Percentiles rank a stretch among this genome's conserved stretches.
These are phyloP conservation scores for Lactifluus pinguis DNA, from an alignment of 768 basidiomycete species.

Conservation along the genomic window DNA sequence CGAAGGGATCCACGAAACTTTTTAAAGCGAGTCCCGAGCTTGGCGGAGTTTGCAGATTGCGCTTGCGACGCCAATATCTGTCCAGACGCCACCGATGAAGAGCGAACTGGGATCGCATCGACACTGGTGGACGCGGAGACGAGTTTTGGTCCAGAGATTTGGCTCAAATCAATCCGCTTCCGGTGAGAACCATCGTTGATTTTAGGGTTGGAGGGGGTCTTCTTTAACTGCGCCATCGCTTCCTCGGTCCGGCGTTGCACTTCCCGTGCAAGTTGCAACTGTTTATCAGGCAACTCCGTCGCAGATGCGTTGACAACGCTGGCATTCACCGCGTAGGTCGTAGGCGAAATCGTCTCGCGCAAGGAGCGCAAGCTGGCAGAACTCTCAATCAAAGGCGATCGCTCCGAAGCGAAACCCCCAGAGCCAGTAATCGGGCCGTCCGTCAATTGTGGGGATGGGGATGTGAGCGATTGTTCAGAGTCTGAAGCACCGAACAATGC, in stretches of 20 bases:
- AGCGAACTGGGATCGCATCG: constrained; percentile 26
- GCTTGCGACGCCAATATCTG: constrained; percentile 8
- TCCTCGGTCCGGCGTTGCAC: constrained; percentile 19
- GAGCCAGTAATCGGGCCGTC: constrained; percentile 11
- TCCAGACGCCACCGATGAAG: constrained; percentile 20
- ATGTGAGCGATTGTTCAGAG: constrained; percentile 25
- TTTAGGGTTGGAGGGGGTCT: constrained; percentile 32
- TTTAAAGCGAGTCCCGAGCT: constrained; percentile 66
- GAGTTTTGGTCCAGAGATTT: constrained; percentile 34
- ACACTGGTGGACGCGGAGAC: constrained; percentile 34
- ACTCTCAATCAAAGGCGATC: constrained; percentile 35
- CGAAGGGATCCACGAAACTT: constrained; percentile 62
- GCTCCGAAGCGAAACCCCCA: constrained; percentile 55
- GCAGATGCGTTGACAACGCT: background rate
- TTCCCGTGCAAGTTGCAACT: constrained; percentile 13
- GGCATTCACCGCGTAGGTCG: background rate
- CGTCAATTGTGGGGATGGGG: constrained; percentile 22
- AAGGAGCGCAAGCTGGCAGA: constrained; percentile 39
- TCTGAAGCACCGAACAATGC: constrained; percentile 57
- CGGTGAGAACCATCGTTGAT: constrained; percentile 20
- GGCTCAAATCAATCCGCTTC: constrained; percentile 29
- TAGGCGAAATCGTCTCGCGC: constrained; percentile 31
- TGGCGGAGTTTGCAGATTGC: constrained; percentile 29
- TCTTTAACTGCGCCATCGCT: constrained; percentile 36
- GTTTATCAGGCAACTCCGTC: constrained; percentile 7